Percentiles rank a stretch among this genome's conserved stretches.
Evolutionary conservation across 768 basidiomycete species (phyloP).

Genomic region (Lyophyllum atratum): DNA sequence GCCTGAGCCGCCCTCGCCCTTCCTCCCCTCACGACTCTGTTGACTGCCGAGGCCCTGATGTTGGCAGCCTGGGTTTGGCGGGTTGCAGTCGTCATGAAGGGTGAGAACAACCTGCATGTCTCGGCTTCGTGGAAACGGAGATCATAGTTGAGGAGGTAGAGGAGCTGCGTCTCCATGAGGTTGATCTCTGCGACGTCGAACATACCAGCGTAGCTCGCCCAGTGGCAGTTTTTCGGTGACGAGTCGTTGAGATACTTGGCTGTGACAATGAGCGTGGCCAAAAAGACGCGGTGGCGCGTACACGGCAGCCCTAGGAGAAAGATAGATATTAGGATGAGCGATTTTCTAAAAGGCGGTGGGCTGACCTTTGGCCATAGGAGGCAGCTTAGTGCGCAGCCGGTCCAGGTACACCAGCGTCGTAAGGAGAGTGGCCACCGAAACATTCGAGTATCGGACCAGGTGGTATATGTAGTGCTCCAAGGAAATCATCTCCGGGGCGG

Average conservation of each 20-base stretch:
- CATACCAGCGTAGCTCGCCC: slow-evolving; percentile 75
- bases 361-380: slow-evolving; percentile 82
- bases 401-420: slow-evolving; percentile 92
- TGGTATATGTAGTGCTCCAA: slow-evolving; percentile 84
- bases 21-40: slow-evolving; percentile 51
- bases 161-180: slow-evolving; percentile 96
- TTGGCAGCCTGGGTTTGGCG: slow-evolving; percentile 28
- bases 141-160: slow-evolving; percentile 90
- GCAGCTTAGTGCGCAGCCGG: slow-evolving; percentile 78
- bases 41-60: slow-evolving; percentile 53
- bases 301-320: slow-evolving; percentile 72
- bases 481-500: slow-evolving; percentile 45
- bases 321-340: background rate
- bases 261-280: slow-evolving; percentile 93
- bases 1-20: slow-evolving; percentile 49
- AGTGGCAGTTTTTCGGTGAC: slow-evolving; percentile 94
- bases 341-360: slow-evolving; percentile 15
- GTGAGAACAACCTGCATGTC: slow-evolving; percentile 68
- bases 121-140: slow-evolving; percentile 88
- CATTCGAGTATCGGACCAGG: slow-evolving; percentile 79
- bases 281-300: slow-evolving; percentile 93
- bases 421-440: slow-evolving; percentile 88
- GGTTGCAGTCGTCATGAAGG: slow-evolving; percentile 50
- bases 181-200: slow-evolving; percentile 85
- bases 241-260: slow-evolving; percentile 98